Evolutionary conservation across 139 green algal genomes (phyloP), one percentile per base, ranked within the genome.

Genomic region (Picochlorum sp.): DNA sequence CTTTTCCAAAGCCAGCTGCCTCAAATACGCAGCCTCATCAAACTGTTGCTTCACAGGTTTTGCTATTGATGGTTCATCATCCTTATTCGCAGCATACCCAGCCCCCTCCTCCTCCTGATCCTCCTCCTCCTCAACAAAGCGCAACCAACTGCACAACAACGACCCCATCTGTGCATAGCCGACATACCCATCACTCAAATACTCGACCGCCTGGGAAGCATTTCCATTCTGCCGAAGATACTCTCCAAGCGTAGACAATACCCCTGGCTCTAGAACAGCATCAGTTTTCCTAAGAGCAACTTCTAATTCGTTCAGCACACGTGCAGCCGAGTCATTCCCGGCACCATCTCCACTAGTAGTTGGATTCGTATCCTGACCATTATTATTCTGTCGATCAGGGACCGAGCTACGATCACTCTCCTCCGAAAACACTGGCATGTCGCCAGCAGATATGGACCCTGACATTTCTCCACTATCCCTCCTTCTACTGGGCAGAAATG

Each of bases 141-240:
- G 38, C 6, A 83, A 66, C 79, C 75, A 86, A 26, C 71, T 66
- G 66, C 72, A 80, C 30, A 81, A 76, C 41, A 88, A 65, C 56
- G 61, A 80, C 26, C 78, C 79, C 82, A 89, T 87, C 45, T 87
- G 81, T 15, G 76, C 81, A 58, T 85, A 89, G 11, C 83, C 83
- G 78, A 81, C 68, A 60, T 89, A 90, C 50, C 72, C 78, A 18
- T 90, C 84, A 2, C 68, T 74, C 11, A 90, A 64, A 38, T 72
- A 68, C 26, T 89, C 82, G 6, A 88, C 66, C 5, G 73, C 75
- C 8, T 70, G 71, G n/a, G 78, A 54, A 4, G 82, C 75, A 45
- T 81, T 80, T 6, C 84, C 84, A 10, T 76, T 64, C 2, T 67
- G 63, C 21, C 62, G 60, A 7, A 89, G 70, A 60, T 88, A 90